phyloP scores from a whole-genome alignment of 2,329 filamentous ascomycete species.

The Aureobasidium mangrovei region DNA sequence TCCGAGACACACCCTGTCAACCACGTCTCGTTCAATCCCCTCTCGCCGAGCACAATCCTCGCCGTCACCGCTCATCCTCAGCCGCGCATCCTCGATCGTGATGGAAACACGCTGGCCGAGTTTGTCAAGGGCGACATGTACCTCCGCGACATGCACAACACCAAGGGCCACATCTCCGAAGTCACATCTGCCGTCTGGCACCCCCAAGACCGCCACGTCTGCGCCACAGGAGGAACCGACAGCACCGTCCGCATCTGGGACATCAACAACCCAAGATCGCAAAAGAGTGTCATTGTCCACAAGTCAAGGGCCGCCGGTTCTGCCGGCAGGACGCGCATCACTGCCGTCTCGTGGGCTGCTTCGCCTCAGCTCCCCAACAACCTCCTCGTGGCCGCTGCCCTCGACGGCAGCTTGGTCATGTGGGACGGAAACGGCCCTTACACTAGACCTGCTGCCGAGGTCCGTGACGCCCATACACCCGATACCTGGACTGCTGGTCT shows the following conservation, averaged over 20 bases:
- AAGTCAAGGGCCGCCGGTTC: constrained; percentile 85
- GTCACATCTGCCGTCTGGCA: constrained; percentile 86
- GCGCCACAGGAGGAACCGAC: constrained; percentile 86
- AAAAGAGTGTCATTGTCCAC: constrained; percentile 91
- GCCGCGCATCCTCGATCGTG: constrained; percentile 78
- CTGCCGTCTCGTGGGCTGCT: constrained; percentile 77
- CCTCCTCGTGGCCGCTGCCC: constrained; percentile 68
- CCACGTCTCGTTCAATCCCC: constrained; percentile 75
- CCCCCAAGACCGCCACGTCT: constrained; percentile 73
- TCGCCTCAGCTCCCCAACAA: constrained; percentile 68
- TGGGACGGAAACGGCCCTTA: constrained; percentile 86
- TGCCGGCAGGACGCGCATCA: constrained; percentile 88
- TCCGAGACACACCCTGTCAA: constrained; percentile 83
- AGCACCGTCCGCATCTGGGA: constrained; percentile 97
- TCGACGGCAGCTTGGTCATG: constrained; percentile 87
- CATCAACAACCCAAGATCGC: constrained; percentile 77
- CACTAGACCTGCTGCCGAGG: constrained; percentile 69
- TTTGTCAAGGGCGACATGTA: constrained; percentile 99
- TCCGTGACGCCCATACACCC: constrained; percentile 70
- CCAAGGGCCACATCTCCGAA: constrained; percentile 91
- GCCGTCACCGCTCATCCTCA: constrained; percentile 85
- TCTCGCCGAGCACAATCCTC: constrained; percentile 70
- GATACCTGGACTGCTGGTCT: constrained; percentile 89
- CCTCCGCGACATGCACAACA: constrained; percentile 91
- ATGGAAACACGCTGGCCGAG: constrained; percentile 76